phyloP scores from a whole-genome alignment of 345 rosid species.

The Eucalyptus leucophloia region DNA sequence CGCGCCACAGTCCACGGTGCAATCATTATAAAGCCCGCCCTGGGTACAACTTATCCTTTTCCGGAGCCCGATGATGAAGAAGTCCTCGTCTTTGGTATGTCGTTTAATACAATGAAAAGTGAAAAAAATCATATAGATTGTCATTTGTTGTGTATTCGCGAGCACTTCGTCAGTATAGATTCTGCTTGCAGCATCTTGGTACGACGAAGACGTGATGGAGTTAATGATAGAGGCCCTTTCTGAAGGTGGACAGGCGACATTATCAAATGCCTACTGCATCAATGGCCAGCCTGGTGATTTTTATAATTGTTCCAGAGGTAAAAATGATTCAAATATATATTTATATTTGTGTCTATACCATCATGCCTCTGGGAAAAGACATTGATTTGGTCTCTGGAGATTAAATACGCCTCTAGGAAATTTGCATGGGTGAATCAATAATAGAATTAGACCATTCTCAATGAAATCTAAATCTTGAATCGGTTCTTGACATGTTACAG shows the following conservation, averaged over 20 bases:
- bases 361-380: neutral
- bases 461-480: neutral
- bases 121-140: neutral
- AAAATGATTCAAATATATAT: neutral
- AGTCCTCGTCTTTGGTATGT: constrained; percentile 15
- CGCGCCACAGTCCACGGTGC: constrained; percentile 24
- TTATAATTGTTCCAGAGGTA: constrained; percentile 1
- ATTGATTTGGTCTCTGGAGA: neutral
- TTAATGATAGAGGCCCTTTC: neutral
- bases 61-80: constrained; percentile 2
- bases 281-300: constrained; percentile 28
- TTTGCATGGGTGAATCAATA: neutral
- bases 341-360: neutral
- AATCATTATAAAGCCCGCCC: constrained; percentile 4
- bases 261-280: constrained; percentile 19
- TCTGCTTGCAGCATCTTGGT: constrained; percentile 15
- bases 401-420: neutral
- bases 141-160: neutral
- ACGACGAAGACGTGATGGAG: constrained; percentile 2
- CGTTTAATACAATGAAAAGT: neutral
- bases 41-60: constrained; percentile 12
- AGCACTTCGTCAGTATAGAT: neutral
- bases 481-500: neutral
- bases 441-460: neutral
- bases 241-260: constrained; percentile 4